Evolutionary conservation across 768 basidiomycete genomes (phyloP).

Genomic region (Lyophyllum atratum): DNA sequence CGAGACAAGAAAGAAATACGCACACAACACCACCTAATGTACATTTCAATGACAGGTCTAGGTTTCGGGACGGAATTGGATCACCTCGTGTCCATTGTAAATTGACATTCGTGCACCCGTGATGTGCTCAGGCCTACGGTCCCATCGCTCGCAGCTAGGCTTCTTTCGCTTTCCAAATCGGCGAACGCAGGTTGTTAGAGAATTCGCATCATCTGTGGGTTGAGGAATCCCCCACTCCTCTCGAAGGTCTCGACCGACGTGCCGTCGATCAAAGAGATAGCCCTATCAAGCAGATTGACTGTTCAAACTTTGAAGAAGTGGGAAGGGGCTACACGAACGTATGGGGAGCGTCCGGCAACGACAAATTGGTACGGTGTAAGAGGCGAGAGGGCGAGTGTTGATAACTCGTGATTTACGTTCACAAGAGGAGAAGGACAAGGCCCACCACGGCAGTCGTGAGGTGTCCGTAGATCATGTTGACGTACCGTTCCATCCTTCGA

Average conservation of each 20-base stretch:
- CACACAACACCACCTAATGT: constrained; percentile 63
- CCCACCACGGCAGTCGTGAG: constrained; percentile 59
- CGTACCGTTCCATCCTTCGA: constrained; percentile 81
- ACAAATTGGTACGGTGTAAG: constrained; percentile 84
- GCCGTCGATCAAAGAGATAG: constrained; percentile 82
- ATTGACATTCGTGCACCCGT: constrained; percentile 75
- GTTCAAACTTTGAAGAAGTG: neutral
- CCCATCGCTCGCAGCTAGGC: constrained; percentile 28
- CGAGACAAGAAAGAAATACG: constrained; percentile 24
- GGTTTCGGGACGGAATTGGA: constrained; percentile 8
- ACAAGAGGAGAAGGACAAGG: constrained; percentile 76
- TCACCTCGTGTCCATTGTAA: constrained; percentile 75
- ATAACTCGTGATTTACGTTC: constrained; percentile 63
- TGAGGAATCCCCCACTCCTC: constrained; percentile 71
- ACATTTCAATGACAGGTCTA: neutral
- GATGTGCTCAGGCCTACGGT: constrained; percentile 55
- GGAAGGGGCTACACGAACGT: constrained; percentile 49
- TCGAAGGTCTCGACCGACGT: constrained; percentile 57
- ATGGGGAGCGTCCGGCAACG: constrained; percentile 79
- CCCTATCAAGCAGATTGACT: constrained; percentile 47
- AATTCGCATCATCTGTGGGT: constrained; percentile 36
- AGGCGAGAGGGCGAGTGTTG: constrained; percentile 73
- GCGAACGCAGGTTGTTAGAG: constrained; percentile 75
- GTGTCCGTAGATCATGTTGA: constrained; percentile 80
- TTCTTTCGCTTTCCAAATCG: constrained; percentile 61